These are phyloP conservation scores for Hortiboletus rubellus DNA, from an alignment of 1,284 basidiomycete species.

Conservation along the genomic window DNA sequence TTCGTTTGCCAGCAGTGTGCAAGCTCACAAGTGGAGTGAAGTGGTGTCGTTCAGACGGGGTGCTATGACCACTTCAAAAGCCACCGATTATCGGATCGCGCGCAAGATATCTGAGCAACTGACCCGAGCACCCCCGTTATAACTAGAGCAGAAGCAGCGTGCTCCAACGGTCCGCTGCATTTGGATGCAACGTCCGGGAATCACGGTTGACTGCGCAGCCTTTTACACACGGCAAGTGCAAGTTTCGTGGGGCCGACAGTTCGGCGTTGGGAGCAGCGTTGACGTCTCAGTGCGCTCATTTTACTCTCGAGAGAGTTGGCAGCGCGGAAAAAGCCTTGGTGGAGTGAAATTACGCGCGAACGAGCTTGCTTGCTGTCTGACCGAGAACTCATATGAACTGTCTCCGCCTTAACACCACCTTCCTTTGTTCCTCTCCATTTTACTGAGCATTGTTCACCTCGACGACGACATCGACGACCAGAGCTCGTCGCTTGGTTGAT, in stretches of 20 bases:
- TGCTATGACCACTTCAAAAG: not conserved
- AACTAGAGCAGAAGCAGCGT: not conserved
- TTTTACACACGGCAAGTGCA: constrained; percentile 1
- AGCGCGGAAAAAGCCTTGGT: not conserved
- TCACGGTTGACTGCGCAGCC: constrained; percentile 14
- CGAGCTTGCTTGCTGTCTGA: not conserved
- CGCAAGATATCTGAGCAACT: not conserved
- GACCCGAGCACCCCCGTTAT: constrained; percentile 14
- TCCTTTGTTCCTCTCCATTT: constrained; percentile 17
- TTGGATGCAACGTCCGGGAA: constrained; percentile 9
- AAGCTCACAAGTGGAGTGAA: not conserved
- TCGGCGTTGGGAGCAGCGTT: not conserved
- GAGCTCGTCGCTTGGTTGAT: constrained; percentile 5
- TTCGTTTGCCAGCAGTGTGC: not conserved
- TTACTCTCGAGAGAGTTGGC: not conserved
- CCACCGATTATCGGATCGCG: not conserved
- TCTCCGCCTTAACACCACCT: constrained; percentile 30
- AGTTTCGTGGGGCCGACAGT: not conserved
- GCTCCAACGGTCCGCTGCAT: constrained; percentile 10
- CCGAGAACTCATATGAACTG: constrained; percentile 5
- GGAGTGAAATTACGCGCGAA: constrained; percentile 10
- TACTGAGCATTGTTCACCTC: not conserved
- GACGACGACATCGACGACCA: constrained; percentile 11
- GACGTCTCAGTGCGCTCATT: constrained; percentile 10
- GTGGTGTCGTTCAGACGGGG: not conserved